Percentiles rank a stretch among this genome's conserved stretches.
Conservation (phyloP, 106 monocot species). For the Agapanthus africanus region DNA sequence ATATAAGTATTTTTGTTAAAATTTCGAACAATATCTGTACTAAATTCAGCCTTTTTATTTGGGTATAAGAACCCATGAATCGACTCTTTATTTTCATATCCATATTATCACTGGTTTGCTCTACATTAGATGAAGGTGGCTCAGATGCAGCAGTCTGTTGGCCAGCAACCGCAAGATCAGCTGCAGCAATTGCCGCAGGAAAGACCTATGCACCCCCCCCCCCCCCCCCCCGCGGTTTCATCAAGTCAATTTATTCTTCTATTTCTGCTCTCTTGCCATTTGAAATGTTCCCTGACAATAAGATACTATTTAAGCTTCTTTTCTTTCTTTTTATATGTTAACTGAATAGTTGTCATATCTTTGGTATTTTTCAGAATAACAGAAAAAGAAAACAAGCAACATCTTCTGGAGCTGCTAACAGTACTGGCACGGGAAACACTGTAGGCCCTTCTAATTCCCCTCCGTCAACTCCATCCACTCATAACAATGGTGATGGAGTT, state of each 20-base stretch:
- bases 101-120: background rate
- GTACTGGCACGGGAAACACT: conserved; percentile 93
- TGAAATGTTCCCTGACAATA: background rate
- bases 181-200: too few relatives aligned
- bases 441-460: conserved; percentile 81
- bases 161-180: conserved; percentile 68
- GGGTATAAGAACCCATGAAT: background rate
- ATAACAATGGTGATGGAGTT: conserved; percentile 76
- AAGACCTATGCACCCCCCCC: too few relatives aligned
- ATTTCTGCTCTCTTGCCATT: background rate
- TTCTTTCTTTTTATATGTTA: background rate
- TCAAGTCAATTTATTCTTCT: background rate
- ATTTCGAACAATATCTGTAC: too few relatives aligned
- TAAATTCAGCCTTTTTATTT: too few relatives aligned
- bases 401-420: conserved; percentile 90
- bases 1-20: too few relatives aligned
- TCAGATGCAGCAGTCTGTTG: conserved; percentile 74
- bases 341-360: background rate
- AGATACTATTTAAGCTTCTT: background rate
- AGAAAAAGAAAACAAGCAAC: conserved; percentile 85
- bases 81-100: background rate
- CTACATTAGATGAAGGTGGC: conserved; percentile 51
- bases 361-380: conserved; percentile 32
- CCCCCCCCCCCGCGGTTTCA: too few relatives aligned
- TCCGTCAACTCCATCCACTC: conserved; percentile 92